Percentiles rank a stretch among this genome's conserved stretches.
These are phyloP conservation scores for Anthostomella pinea DNA, from an alignment of 2,329 filamentous ascomycete genomes.

Conservation along the genomic window DNA sequence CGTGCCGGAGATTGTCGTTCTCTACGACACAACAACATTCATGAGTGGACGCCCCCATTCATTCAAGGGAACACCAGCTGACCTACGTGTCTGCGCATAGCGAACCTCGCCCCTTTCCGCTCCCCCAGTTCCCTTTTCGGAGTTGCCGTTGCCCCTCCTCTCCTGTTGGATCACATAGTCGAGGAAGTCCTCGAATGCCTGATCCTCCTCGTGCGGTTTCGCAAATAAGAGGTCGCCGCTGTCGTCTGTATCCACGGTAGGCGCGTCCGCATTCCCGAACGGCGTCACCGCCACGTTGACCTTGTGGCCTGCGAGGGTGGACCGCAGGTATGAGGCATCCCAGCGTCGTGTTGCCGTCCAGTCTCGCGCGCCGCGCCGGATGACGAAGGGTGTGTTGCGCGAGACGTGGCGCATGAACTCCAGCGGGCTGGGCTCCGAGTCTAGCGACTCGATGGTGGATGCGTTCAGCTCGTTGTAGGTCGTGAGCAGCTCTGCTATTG, in stretches of 20 bases:
- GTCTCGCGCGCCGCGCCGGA: slow-evolving; percentile 57
- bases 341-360: slow-evolving; percentile 65
- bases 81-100: slow-evolving; percentile 72
- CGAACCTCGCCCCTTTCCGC: slow-evolving; percentile 47
- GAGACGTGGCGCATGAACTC: slow-evolving; percentile 79
- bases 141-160: slow-evolving; percentile 31
- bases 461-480: slow-evolving; percentile 74
- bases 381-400: slow-evolving; percentile 70
- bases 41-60: not conserved
- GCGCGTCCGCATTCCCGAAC: slow-evolving; percentile 58
- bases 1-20: slow-evolving; percentile 76
- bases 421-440: slow-evolving; percentile 66
- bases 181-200: slow-evolving; percentile 62
- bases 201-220: slow-evolving; percentile 67
- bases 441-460: slow-evolving; percentile 56
- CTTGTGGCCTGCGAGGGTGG: slow-evolving; percentile 49
- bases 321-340: slow-evolving; percentile 58
- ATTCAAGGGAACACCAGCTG: not conserved
- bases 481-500: slow-evolving; percentile 55
- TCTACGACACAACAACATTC: slow-evolving; percentile 47
- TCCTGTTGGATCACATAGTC: slow-evolving; percentile 60
- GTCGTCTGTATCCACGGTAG: slow-evolving; percentile 31
- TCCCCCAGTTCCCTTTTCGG: no score
- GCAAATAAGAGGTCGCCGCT: slow-evolving; percentile 53
- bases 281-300: slow-evolving; percentile 82